phyloP scores from a whole-genome alignment of 176 grass and related monocot species.

The Ampelocalamus luodianensis region DNA sequence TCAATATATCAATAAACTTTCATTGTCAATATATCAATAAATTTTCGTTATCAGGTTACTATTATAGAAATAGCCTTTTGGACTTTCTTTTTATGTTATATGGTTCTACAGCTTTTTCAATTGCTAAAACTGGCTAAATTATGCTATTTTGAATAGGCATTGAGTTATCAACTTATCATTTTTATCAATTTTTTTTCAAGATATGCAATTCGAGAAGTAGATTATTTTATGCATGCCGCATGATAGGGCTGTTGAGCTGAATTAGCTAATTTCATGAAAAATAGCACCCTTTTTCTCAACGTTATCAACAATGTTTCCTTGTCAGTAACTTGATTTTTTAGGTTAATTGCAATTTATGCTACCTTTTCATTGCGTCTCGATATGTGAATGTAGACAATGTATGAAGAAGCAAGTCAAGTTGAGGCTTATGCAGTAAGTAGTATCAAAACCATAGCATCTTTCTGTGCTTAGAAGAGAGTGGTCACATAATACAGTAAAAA shows the following conservation, averaged over 20 bases:
- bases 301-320: neutral
- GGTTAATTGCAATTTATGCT: neutral
- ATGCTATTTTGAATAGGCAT: neutral
- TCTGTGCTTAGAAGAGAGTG: slow-evolving; percentile 63
- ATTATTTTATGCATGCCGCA: neutral
- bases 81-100: neutral
- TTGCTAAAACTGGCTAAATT: neutral
- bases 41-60: no score
- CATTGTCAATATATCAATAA: neutral
- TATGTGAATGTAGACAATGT: slow-evolving; percentile 45
- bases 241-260: neutral
- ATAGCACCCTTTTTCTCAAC: neutral
- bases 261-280: slow-evolving; percentile 5
- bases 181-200: neutral
- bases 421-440: slow-evolving; percentile 54
- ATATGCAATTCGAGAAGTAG: no score
- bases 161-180: neutral
- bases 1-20: neutral
- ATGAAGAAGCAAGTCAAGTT: slow-evolving; percentile 86
- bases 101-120: neutral
- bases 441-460: slow-evolving; percentile 81
- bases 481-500: slow-evolving; percentile 33
- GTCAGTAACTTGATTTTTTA: no score
- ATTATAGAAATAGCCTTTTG: neutral
- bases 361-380: no score